Conservation (phyloP, 352 stramenopile genomes). For the Phytophthora aleatoria region DNA sequence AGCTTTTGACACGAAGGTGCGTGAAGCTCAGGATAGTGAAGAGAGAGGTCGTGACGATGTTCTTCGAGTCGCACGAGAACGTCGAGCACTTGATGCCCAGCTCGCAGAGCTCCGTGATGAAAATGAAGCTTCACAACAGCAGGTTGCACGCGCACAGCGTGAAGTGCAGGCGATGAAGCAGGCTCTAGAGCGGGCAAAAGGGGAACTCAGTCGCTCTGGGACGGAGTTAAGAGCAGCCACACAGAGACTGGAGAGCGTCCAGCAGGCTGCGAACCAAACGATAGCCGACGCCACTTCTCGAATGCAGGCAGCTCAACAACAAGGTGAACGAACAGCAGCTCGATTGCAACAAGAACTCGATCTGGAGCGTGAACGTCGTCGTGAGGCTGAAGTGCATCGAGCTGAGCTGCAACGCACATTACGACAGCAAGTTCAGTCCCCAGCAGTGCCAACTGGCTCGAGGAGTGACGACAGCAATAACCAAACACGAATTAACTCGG, state of each 20-base stretch:
- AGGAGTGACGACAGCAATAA: conserved; percentile 19
- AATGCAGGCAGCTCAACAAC: conserved; percentile 57
- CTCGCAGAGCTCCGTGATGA: conserved; percentile 58
- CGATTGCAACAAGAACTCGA: conserved; percentile 57
- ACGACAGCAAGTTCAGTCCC: conserved; percentile 37
- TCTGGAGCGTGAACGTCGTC: conserved; percentile 59
- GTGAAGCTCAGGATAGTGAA: conserved; percentile 58
- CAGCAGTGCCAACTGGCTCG: conserved; percentile 10
- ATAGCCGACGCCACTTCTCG: conserved; percentile 57
- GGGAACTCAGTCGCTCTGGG: conserved; percentile 49
- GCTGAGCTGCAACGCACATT: conserved; percentile 58
- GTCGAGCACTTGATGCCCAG: conserved; percentile 58
- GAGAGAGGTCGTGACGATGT: conserved; percentile 58
- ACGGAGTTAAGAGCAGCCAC: conserved; percentile 48
- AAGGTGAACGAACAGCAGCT: conserved; percentile 47
- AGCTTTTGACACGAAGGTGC: conserved; percentile 50
- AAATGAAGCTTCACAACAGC: conserved; percentile 45
- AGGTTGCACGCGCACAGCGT: conserved; percentile 48
- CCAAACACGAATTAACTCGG: conserved; percentile 12
- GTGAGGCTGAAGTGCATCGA: conserved; percentile 65
- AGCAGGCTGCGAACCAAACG: conserved; percentile 64
- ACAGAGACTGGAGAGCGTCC: conserved; percentile 58
- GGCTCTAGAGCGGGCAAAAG: conserved; percentile 60
- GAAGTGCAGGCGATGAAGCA: conserved; percentile 55
- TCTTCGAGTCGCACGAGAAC: conserved; percentile 49